phyloP scores from a whole-genome alignment of 352 stramenopile species.

The Phytophthora nicotianae region DNA sequence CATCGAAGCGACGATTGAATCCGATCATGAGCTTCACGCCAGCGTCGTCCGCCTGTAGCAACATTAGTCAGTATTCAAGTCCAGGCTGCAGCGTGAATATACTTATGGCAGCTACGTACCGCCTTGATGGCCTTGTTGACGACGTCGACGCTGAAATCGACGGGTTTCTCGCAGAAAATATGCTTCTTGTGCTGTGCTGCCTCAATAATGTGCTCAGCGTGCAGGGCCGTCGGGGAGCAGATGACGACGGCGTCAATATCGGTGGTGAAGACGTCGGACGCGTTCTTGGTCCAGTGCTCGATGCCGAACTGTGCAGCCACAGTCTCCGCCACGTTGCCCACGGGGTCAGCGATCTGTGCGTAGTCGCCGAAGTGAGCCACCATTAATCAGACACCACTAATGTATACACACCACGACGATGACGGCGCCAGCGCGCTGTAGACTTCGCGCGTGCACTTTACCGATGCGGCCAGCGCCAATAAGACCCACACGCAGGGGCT shows the following conservation, averaged over 20 bases:
- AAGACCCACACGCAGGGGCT: slow-evolving; percentile 61
- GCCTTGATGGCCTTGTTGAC: slow-evolving; percentile 59
- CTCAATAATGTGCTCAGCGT: slow-evolving; percentile 95
- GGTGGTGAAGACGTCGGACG: slow-evolving; percentile 93
- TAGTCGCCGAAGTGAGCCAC: slow-evolving; percentile 1
- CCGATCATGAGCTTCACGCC: slow-evolving; percentile 95
- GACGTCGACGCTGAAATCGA: slow-evolving; percentile 86
- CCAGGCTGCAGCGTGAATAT: too few relatives aligned
- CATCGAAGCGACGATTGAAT: slow-evolving; percentile 94
- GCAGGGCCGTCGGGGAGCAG: slow-evolving; percentile 93
- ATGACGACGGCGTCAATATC: slow-evolving; percentile 96
- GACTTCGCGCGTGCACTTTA: slow-evolving; percentile 61
- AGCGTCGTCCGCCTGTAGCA: slow-evolving; percentile 36
- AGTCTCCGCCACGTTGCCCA: slow-evolving; percentile 27
- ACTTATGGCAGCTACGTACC: slow-evolving; percentile 23
- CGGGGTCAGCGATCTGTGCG: slow-evolving; percentile 49
- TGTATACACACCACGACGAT: slow-evolving; percentile 39
- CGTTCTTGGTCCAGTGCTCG: slow-evolving; percentile 57
- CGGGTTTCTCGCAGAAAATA: slow-evolving; percentile 96
- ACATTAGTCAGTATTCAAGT: slow-evolving; percentile 38
- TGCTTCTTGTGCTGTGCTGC: slow-evolving; percentile 92
- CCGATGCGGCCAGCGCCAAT: slow-evolving; percentile 73
- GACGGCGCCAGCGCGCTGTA: slow-evolving; percentile 48
- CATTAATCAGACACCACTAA: not conserved
- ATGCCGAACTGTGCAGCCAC: slow-evolving; percentile 49